phyloP scores from a whole-genome alignment of 768 basidiomycete genomes.

The Amanita rimosa region DNA sequence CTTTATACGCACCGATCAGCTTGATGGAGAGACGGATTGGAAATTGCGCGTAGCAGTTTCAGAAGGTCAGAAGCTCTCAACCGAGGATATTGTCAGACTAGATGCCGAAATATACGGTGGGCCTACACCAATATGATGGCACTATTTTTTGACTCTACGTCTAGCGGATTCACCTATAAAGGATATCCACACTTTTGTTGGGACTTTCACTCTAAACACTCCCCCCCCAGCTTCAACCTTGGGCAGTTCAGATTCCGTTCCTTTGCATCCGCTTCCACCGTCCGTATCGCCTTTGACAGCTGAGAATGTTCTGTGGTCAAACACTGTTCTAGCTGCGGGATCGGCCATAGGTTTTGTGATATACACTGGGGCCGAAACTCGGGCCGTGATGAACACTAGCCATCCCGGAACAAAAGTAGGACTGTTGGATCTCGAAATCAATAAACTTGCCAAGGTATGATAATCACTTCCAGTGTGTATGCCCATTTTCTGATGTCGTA shows the following conservation, averaged over 20 bases:
- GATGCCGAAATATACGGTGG: slow-evolving; percentile 87
- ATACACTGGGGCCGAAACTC: slow-evolving; percentile 90
- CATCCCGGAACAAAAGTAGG: slow-evolving; percentile 95
- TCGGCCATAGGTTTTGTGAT: slow-evolving; percentile 87
- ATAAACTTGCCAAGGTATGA: slow-evolving; percentile 88
- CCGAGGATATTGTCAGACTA: slow-evolving; percentile 43
- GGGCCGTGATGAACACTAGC: slow-evolving; percentile 98
- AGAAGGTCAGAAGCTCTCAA: slow-evolving; percentile 63
- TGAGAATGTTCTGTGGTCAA: slow-evolving; percentile 94
- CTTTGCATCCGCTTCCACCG: slow-evolving; percentile 30
- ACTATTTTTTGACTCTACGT: neutral
- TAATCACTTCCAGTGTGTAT: slow-evolving; percentile 10
- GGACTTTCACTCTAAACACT: slow-evolving; percentile 74
- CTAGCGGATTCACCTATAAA: slow-evolving; percentile 91
- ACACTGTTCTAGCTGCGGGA: slow-evolving; percentile 94
- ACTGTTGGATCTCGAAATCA: slow-evolving; percentile 87
- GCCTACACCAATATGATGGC: slow-evolving; percentile 10
- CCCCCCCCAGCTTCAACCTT: slow-evolving; percentile 20
- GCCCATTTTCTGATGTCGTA: neutral
- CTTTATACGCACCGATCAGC: slow-evolving; percentile 95
- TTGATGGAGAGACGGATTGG: slow-evolving; percentile 99
- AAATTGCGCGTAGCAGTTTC: slow-evolving; percentile 87
- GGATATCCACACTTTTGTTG: slow-evolving; percentile 93
- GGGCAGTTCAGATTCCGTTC: slow-evolving; percentile 21
- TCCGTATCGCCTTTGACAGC: slow-evolving; percentile 81